A percentile compares a stretch with the other conserved stretches of the same genome.
These are phyloP conservation scores for Rhizoclosmatium globosum DNA, from an alignment of 192 early-diverging fungal species.

Conservation along the genomic window DNA sequence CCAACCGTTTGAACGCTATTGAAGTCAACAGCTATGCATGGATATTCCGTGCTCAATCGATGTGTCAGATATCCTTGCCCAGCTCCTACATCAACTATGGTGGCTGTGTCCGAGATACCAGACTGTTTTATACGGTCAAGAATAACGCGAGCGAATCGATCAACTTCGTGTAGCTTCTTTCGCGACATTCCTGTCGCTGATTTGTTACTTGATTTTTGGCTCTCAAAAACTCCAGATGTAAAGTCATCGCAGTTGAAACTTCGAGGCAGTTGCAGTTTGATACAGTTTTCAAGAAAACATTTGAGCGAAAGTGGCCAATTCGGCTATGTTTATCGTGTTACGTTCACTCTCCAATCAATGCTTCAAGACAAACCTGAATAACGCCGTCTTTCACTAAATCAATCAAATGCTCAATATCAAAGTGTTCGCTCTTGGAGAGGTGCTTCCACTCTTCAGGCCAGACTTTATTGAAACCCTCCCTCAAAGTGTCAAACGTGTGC, in stretches of 20 bases:
- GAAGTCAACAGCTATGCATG: slow-evolving; percentile 45
- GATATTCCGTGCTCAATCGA: slow-evolving; percentile 28
- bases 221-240: neutral
- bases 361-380: slow-evolving; percentile 15
- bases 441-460: slow-evolving; percentile 30
- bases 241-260: slow-evolving; percentile 7
- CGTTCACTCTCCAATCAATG: neutral
- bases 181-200: slow-evolving; percentile 10
- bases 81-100: slow-evolving; percentile 45
- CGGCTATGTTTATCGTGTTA: slow-evolving; percentile 5
- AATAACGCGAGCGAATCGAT: slow-evolving; percentile 20
- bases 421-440: neutral
- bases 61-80: slow-evolving; percentile 51
- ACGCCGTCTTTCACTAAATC: slow-evolving; percentile 15
- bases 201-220: neutral
- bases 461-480: neutral
- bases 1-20: slow-evolving; percentile 40
- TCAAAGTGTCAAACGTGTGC: slow-evolving; percentile 33
- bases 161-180: slow-evolving; percentile 40
- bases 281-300: neutral
- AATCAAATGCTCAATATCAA: slow-evolving; percentile 15
- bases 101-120: neutral
- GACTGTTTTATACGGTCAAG: neutral
- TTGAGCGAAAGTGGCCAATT: slow-evolving; percentile 37
- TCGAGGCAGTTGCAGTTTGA: slow-evolving; percentile 8